Conservation (phyloP, 2,329 filamentous ascomycete genomes). For the Talaromyces sp. region DNA sequence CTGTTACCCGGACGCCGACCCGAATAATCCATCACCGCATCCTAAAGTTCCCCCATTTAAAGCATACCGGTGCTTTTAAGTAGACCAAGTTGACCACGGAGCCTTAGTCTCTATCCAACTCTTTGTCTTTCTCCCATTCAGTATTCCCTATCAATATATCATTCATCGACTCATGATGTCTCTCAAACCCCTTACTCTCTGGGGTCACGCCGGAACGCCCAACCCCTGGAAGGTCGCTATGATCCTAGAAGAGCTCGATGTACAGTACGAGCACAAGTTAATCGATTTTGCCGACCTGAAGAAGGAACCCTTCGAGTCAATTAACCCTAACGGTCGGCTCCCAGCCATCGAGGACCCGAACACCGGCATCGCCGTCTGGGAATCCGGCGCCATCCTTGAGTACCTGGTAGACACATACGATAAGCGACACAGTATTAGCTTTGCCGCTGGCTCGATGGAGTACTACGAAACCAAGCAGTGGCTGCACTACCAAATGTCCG, state of each 20-base stretch:
- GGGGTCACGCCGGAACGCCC: too few relatives aligned
- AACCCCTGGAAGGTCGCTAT: conserved; percentile 18
- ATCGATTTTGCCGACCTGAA: conserved; percentile 18
- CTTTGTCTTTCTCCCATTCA: too few relatives aligned
- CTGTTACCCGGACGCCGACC: too few relatives aligned
- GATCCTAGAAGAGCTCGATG: conserved; percentile 20
- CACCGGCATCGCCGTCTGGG: conserved; percentile 5
- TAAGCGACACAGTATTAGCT: conserved; percentile 3
- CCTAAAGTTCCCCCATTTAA: too few relatives aligned
- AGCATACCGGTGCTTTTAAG: too few relatives aligned
- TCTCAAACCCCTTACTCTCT: too few relatives aligned
- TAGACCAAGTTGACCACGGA: too few relatives aligned
- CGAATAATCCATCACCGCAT: too few relatives aligned
- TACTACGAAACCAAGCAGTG: conserved; percentile 5
- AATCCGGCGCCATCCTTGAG: conserved; percentile 6
- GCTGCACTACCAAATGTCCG: conserved; percentile 9
- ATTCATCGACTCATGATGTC: too few relatives aligned
- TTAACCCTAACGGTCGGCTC: conserved; percentile 11
- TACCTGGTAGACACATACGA: conserved; percentile 7
- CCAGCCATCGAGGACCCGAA: conserved; percentile 6
- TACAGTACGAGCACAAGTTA: conserved; percentile 19
- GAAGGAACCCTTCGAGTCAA: not conserved
- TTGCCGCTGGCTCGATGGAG: not conserved
- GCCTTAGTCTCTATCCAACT: too few relatives aligned
- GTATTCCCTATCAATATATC: too few relatives aligned